Percentiles rank a stretch among this genome's conserved stretches.
phyloP scores from a whole-genome alignment of 2,329 filamentous ascomycete genomes.

The Ilyonectria destructans region DNA sequence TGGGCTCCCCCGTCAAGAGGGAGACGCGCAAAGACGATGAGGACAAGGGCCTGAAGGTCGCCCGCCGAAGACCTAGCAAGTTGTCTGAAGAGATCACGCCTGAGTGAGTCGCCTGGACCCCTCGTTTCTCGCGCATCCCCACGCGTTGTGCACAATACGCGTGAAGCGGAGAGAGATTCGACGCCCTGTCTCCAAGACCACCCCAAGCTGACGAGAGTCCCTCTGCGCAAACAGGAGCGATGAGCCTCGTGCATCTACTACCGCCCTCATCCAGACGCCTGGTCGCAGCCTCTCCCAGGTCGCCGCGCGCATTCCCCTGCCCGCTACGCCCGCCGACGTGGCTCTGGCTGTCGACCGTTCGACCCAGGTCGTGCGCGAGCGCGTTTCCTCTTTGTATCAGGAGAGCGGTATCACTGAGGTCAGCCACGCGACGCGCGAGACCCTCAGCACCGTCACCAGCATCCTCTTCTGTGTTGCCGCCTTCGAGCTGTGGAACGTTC shows the following conservation, averaged over 20 bases:
- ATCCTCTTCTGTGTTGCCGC: constrained; percentile 79
- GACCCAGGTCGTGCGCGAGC: constrained; percentile 76
- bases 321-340: constrained; percentile 85
- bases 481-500: constrained; percentile 81
- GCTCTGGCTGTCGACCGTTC: constrained; percentile 83
- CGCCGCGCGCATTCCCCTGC: constrained; percentile 77
- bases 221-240: constrained; percentile 47
- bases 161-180: constrained; percentile 18
- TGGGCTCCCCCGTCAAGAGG: constrained; percentile 75
- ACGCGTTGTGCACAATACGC: constrained; percentile 29
- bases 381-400: constrained; percentile 76
- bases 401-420: constrained; percentile 78
- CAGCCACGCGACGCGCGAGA: constrained; percentile 77
- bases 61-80: constrained; percentile 64
- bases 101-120: constrained; percentile 58
- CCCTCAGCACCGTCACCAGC: constrained; percentile 80
- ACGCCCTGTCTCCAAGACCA: constrained; percentile 14
- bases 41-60: constrained; percentile 61
- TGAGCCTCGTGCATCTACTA: constrained; percentile 56
- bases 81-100: constrained; percentile 62
- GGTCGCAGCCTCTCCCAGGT: constrained; percentile 69
- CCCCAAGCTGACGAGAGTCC: constrained; percentile 35
- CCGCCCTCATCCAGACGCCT: constrained; percentile 66
- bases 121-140: constrained; percentile 30
- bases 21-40: constrained; percentile 59